A percentile compares a stretch with the other conserved stretches of the same genome.
These are phyloP conservation scores for Camellia japonica DNA, from an alignment of 148 eudicot genomes.

Conservation along the genomic window DNA sequence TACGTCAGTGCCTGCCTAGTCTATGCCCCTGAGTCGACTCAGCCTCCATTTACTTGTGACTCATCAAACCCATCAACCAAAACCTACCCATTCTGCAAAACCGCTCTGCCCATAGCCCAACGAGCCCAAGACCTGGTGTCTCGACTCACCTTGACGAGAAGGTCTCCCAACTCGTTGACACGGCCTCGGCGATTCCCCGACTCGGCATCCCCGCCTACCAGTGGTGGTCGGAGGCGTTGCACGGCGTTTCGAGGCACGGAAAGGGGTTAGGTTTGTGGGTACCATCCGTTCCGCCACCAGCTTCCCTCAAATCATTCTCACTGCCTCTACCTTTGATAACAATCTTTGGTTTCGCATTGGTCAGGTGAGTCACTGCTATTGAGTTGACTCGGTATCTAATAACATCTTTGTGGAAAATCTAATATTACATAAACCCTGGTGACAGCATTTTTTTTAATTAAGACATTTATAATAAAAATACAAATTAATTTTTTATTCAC, in stretches of 20 bases:
- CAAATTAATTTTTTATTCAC: too few relatives aligned
- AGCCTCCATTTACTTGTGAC: constrained; percentile 48
- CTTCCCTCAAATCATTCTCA: constrained; percentile 81
- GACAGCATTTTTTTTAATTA: too few relatives aligned
- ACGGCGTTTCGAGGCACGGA: constrained; percentile 53
- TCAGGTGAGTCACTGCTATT: constrained; percentile 42
- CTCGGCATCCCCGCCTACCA: constrained; percentile 68
- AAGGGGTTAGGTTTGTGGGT: constrained; percentile 44
- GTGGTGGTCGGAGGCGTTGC: constrained; percentile 90
- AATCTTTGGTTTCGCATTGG: constrained; percentile 80
- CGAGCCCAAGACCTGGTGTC: constrained; percentile 50
- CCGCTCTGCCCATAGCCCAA: constrained; percentile 23
- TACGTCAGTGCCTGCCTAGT: neutral
- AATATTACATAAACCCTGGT: too few relatives aligned
- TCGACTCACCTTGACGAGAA: constrained; percentile 64
- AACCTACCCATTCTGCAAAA: constrained; percentile 40
- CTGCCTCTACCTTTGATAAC: constrained; percentile 73
- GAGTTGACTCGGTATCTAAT: constrained; percentile 2
- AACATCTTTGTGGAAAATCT: too few relatives aligned
- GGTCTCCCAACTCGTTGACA: constrained; percentile 47
- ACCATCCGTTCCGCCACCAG: constrained; percentile 50
- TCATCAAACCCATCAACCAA: constrained; percentile 31
- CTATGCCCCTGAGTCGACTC: neutral
- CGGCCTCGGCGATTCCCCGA: constrained; percentile 50
- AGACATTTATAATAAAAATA: too few relatives aligned